Evolutionary conservation across 345 rosid genomes (phyloP), one percentile per base, ranked within the genome.

Genomic region (Adansonia digitata): DNA sequence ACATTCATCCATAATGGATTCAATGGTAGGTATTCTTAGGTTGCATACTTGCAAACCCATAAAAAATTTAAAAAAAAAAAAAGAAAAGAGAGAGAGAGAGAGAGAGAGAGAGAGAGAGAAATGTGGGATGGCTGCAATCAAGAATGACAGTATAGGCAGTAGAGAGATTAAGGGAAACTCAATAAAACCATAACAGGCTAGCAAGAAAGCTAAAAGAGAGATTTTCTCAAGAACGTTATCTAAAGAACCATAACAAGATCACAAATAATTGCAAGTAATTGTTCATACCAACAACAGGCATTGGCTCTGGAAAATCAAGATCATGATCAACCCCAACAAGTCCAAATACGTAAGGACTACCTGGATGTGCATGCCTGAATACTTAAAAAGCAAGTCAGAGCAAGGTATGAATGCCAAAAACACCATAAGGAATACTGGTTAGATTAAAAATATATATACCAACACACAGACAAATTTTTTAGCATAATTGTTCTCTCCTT

Each of bases 321-420:
- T 95, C 98, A 31, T 95, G 99, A 83, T 93, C 99, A 73, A 88
- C 84, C 75, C 92, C 99, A 77, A 88, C 99, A 64, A 91, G 99
- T 69, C 99, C 99, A 90, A 87, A 93, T 27, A 95, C 97, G 82
- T 93, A 95, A 71, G 99, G 99, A 86, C 92, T 95, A 73, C 99
- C 99, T 37, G 99, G 98, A 89, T 90, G 98, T 73, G 99, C 96
- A 90, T 95, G 99, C 93, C 99, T 95, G 82, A 49, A 84, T 77
- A 68, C 74, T 75, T 78, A 77, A 74, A 81, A 49, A 71, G 77
- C 71, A 86, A 64, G 85, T 90, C 84, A 87, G 84, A 79, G 64
- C 72, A 71, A 67, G 57, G 70, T 55, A 63, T 53, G 55, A 53
- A 76, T 48, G 45, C 68, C 45, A 73, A 75, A 49, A 75, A 53